A percentile compares a stretch with the other conserved stretches of the same genome.
These are phyloP conservation scores for Myriangium duriaei DNA, from an alignment of 2,329 filamentous ascomycete genomes.

Conservation along the genomic window DNA sequence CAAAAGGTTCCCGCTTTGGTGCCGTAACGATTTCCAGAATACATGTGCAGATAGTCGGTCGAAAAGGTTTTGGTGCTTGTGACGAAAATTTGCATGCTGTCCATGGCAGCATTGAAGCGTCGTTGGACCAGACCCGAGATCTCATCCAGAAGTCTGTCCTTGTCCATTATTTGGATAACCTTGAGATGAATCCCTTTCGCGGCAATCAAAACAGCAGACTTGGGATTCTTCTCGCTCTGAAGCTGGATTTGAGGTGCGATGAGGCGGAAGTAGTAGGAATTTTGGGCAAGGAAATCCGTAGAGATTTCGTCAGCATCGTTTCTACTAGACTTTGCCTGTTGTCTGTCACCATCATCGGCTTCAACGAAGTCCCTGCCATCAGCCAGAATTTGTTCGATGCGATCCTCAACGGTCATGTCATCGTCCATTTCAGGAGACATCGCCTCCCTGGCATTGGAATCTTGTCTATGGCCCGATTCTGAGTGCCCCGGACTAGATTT, in stretches of 20 bases:
- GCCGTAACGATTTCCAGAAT: constrained; percentile 88
- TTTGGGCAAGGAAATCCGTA: constrained; percentile 78
- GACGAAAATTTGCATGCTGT: constrained; percentile 96
- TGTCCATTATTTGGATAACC: constrained; percentile 96
- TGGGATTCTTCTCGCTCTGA: constrained; percentile 95
- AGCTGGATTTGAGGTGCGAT: constrained; percentile 97
- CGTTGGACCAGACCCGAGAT: constrained; percentile 93
- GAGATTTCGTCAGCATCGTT: constrained; percentile 54
- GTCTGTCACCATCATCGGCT: constrained; percentile 45
- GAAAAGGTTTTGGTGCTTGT: constrained; percentile 85
- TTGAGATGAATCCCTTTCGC: constrained; percentile 98
- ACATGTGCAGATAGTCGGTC: constrained; percentile 75
- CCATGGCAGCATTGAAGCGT: constrained; percentile 88
- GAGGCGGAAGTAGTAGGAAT: constrained; percentile 85
- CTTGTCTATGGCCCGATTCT: constrained; percentile 2
- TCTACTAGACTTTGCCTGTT: constrained; percentile 21
- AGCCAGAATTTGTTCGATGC: constrained; percentile 71
- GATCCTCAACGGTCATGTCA: constrained; percentile 61
- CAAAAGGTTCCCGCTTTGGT: constrained; percentile 73
- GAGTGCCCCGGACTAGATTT: constrained; percentile 45
- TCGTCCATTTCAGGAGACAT: constrained; percentile 41
- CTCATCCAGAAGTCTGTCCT: constrained; percentile 77
- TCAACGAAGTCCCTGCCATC: constrained; percentile 75
- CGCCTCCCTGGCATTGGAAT: constrained; percentile 10
- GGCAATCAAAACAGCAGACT: constrained; percentile 90